Evolutionary conservation across 495 filamentous ascomycete genomes (phyloP).

Genomic region (Tuber microsphaerosporum): DNA sequence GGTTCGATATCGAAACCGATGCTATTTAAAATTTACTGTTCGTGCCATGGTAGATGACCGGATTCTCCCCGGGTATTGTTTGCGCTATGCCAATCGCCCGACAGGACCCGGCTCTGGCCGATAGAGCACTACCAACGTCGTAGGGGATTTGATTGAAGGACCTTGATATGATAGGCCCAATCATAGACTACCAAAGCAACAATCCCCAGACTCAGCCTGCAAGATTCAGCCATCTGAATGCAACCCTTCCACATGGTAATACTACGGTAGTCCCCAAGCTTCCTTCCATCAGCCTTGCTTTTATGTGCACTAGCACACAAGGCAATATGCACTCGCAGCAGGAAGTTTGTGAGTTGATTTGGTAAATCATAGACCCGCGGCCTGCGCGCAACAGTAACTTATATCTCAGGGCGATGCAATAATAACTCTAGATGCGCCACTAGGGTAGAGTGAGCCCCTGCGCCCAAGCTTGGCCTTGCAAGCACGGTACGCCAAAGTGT

Average conservation of each 20-base stretch:
- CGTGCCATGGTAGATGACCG: background rate
- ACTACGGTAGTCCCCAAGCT: background rate
- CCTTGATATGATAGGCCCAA: background rate
- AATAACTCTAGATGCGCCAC: background rate
- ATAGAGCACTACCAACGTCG: background rate
- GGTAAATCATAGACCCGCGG: background rate
- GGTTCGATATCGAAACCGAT: background rate
- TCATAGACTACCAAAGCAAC: background rate
- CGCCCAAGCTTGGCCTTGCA: background rate
- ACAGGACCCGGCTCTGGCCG: background rate
- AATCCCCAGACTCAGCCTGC: background rate
- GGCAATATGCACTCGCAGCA: background rate
- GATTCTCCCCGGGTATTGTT: background rate
- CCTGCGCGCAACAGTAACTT: background rate
- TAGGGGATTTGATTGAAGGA: background rate
- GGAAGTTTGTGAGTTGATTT: background rate
- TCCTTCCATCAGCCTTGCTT: background rate
- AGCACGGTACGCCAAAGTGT: background rate
- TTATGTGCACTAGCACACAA: background rate
- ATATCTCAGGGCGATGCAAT: background rate
- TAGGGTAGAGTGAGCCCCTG: background rate
- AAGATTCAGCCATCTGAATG: background rate
- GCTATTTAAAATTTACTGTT: background rate
- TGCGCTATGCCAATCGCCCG: background rate
- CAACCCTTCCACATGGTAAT: background rate